Base-by-base conservation (phyloP, 192 early-diverging fungal genomes). In the Spinellus fusiger region DNA sequence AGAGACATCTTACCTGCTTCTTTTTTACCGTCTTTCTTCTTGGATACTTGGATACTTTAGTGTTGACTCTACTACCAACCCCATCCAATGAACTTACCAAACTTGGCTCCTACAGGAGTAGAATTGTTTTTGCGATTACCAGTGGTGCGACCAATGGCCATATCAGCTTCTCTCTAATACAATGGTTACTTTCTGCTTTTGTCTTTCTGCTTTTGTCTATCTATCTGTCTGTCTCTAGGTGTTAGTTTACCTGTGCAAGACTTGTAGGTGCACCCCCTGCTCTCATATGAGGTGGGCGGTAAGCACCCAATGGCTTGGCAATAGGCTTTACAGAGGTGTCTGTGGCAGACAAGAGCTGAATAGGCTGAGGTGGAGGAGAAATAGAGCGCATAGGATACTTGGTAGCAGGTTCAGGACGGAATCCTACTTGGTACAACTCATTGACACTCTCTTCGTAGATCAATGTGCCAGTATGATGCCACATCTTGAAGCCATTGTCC, bases 401-500 rank as follows among this genome's bases (percentile, higher is more conserved):
- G 32, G 81, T 65, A 7, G 74, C 79, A 33, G 79, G 64, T 10
- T 77, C 77, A 25, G 89, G 89, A 49, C 86, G 83, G 85, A 84
- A 90, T 51, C 66, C 73, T 20, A 88, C 86, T 72, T 93, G 89
- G 72, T 89, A 94, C 63, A 98, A 79, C 77, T 98, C 97, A 58
- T 93, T 84, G 29, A 88, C 77, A 49, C 87, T 81, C 26, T 87
- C 73, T 66, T 78, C 59, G 65, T 92, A 84, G 44, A 95, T 85
- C 52, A 96, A 71, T 0, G 85, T 80, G 23, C 95, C 95, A 3
- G 87, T 85, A 71, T 95, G 92, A 72, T 99, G 97, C 93, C 93
- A 99, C 61, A 99, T 82, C 49, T 90, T 91, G 71, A 92, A 91
- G 12, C 95, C 94, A 64, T 99, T 99, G 73, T 99, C 97, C 31